Conservation (phyloP, 345 rosid genomes). For the Aurinia saxatilis region DNA sequence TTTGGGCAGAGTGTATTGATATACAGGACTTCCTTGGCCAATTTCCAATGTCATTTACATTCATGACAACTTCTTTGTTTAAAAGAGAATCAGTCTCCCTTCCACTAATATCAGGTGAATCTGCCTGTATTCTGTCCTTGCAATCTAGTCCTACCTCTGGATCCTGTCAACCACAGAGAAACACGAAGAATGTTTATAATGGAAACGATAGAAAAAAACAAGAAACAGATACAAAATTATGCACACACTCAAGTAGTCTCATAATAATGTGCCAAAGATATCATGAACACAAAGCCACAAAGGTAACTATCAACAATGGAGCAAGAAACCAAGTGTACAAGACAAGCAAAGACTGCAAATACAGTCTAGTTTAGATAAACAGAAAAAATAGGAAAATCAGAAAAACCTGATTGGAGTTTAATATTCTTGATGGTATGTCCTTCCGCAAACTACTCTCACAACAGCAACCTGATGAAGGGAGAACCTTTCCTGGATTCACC, state of each 20-base stretch:
- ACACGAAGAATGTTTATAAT: background rate
- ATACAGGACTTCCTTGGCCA: constrained; percentile 39
- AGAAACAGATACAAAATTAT: background rate
- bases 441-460: constrained; percentile 31
- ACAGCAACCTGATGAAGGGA: constrained; percentile 21
- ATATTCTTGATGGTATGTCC: constrained; percentile 29
- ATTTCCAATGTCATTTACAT: constrained; percentile 33
- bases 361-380: background rate
- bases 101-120: constrained; percentile 16
- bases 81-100: constrained; percentile 47
- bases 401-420: constrained; percentile 39
- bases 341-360: constrained; percentile 5
- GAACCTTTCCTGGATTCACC: constrained; percentile 14
- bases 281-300: background rate
- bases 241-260: background rate
- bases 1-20: constrained; percentile 22
- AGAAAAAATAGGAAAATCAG: constrained; percentile 2
- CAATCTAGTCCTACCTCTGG: constrained; percentile 26
- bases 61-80: constrained; percentile 44
- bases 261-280: background rate
- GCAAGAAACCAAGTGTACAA: constrained; percentile 1
- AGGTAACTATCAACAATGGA: background rate
- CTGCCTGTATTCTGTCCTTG: constrained; percentile 10
- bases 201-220: background rate
- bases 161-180: constrained; percentile 37